phyloP scores from a whole-genome alignment of 345 rosid species.

The Eutrema yunnanense region DNA sequence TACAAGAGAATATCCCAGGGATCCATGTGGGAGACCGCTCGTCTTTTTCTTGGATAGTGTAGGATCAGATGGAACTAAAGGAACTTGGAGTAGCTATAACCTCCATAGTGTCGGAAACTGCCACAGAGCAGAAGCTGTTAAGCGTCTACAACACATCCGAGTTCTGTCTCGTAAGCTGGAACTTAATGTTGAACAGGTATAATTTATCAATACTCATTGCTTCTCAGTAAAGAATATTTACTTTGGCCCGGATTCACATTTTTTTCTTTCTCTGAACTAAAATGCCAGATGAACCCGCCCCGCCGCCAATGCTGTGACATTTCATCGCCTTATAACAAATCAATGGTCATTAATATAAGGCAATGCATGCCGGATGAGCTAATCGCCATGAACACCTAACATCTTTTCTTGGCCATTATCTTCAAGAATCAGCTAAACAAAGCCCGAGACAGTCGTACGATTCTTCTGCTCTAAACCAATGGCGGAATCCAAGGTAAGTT shows the following conservation, averaged over 20 bases:
- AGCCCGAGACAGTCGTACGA: not conserved
- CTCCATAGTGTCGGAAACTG: slow-evolving; percentile 46
- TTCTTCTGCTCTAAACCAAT: not conserved
- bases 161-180: slow-evolving; percentile 50
- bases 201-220: not conserved
- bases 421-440: not conserved
- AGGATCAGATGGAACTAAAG: slow-evolving; percentile 33
- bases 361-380: slow-evolving; percentile 22
- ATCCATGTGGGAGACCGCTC: slow-evolving; percentile 59
- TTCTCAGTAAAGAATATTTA: not conserved
- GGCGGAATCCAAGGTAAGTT: not conserved
- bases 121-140: slow-evolving; percentile 35
- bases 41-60: slow-evolving; percentile 58
- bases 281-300: slow-evolving; percentile 16
- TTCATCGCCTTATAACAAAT: slow-evolving; percentile 18
- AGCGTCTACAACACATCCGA: slow-evolving; percentile 38
- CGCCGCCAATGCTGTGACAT: slow-evolving; percentile 32
- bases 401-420: not conserved
- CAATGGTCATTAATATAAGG: slow-evolving; percentile 27
- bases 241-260: not conserved
- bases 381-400: slow-evolving; percentile 24
- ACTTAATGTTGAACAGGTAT: slow-evolving; percentile 56
- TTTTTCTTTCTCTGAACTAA: not conserved
- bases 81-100: slow-evolving; percentile 54
- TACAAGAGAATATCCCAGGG: slow-evolving; percentile 63